phyloP scores from a whole-genome alignment of 164 flowering plant genomes.

The Aristolochia contorta region DNA sequence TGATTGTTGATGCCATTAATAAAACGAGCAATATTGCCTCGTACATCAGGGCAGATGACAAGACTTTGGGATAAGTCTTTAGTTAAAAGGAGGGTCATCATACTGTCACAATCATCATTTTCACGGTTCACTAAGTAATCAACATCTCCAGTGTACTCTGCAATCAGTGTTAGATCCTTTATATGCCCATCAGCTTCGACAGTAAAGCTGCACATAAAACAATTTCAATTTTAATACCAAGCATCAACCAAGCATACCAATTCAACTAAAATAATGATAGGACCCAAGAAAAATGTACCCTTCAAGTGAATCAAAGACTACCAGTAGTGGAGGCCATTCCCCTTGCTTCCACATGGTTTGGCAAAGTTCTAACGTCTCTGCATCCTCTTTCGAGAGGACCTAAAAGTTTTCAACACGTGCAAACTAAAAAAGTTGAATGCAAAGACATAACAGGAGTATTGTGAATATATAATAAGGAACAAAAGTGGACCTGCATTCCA shows the following conservation, averaged over 20 bases:
- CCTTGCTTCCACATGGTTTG: slow-evolving; percentile 48
- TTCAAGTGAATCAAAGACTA: slow-evolving; percentile 52
- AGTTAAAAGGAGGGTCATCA: slow-evolving; percentile 68
- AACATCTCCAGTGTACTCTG: slow-evolving; percentile 67
- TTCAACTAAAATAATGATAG: neutral
- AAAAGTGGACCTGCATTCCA: slow-evolving; percentile 60
- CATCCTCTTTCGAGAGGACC: slow-evolving; percentile 62
- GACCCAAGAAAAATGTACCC: slow-evolving; percentile 34
- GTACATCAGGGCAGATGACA: slow-evolving; percentile 66
- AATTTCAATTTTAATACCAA: neutral
- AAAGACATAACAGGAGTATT: neutral
- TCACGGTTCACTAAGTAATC: slow-evolving; percentile 61
- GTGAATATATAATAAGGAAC: too few relatives aligned
- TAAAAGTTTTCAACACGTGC: slow-evolving; percentile 9
- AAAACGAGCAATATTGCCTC: slow-evolving; percentile 68
- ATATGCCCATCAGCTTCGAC: slow-evolving; percentile 63
- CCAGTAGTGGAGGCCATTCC: slow-evolving; percentile 63
- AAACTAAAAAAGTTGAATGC: neutral
- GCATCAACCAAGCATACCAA: neutral
- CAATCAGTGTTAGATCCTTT: slow-evolving; percentile 56
- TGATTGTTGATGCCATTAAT: slow-evolving; percentile 76
- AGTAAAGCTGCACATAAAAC: slow-evolving; percentile 39
- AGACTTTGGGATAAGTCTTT: slow-evolving; percentile 42
- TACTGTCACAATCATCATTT: slow-evolving; percentile 61
- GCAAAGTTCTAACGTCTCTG: slow-evolving; percentile 48